Base-by-base conservation (phyloP, 805 yeast genomes). In the Saccharomycopsis lassenensis region DNA sequence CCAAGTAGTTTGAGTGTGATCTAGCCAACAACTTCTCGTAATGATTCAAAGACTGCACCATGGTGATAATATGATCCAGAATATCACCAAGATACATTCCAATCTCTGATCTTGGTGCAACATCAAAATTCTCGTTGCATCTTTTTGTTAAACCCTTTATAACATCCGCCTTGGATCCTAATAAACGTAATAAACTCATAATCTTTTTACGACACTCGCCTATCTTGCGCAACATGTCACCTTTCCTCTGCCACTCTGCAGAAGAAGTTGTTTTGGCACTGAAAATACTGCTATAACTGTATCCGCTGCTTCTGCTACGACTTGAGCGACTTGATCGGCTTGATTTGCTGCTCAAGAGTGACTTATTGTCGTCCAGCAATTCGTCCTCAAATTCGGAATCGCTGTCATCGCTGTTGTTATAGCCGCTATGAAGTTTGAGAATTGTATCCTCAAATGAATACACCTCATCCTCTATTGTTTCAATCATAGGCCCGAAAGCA, bases 21-120 rank as follows among this genome's bases (percentile, higher is more conserved):
- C 98, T 68, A 2, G 96, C 94, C 37, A 91, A 67, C 29, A 91
- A 64, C 59, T 91, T 91, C 51, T 91, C 98, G 58, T 84, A 89
- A 57, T 91, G 98, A 52, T 85, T 87, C 43, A 91, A 65, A 4
- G 93, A 75, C 51, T 91, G 95, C 1, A 87, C 93, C 98, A 91
- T 91, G 1, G 98, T 91, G 17, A 91, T 84, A 23, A 91, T 77
- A 61, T 91, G 98, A 59, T 91, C 98, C 58, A 91, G 98, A 48
- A 91, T 91, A 63, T 91, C 98, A 14, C 96, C 95, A 42, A 91
- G 60, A 55, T 89, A 91, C 78, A 91, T 77, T 3, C 91, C 94
- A 49, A 91, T 89, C 51, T 89, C 97, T n/a, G 78, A 72, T 44
- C 77, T 68, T 37, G 87, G 85, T 0, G 83, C 79, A 25, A 71